Evolutionary conservation across 2,329 filamentous ascomycete species (phyloP), one percentile per base, ranked within the genome.

Genomic region (Stachybotrys elegans): DNA sequence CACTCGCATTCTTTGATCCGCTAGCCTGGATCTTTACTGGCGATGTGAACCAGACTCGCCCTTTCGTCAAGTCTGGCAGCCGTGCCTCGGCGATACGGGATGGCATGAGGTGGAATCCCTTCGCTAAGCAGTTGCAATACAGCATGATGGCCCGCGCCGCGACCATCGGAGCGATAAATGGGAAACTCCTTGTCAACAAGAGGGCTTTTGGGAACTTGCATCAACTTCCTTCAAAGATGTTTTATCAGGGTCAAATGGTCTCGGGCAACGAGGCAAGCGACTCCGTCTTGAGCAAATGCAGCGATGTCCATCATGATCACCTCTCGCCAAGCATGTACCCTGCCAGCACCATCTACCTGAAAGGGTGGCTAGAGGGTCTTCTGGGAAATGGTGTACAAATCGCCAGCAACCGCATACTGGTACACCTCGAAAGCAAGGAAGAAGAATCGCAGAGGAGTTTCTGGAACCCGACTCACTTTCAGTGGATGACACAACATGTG

Each of bases 11-110:
- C 22, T 73, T 66, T 38, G 58, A 61, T 3, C 70, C 71, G 0
- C 47, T 61, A 3, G 65, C 60, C 0, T 74, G 70, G 68, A 67
- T 75, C 3, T 65, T 72, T 37, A 69, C 68, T 0, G 71, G 71
- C 2, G 71, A 71, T 29, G 64, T 68, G n/a, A 62, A 68, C 1
- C 66, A 72, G 43, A 73, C 68, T 0, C 59, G 63, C 6, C 71
- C 71, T 0, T 74, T 65, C 21, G 63, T 71, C 17, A 61, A 66
- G 21, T 54, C 57, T 7, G 49, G 46, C 3, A 47, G 54, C 22
- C 47, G 40, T 11, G 48, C 47, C 0, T 53, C 53, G 6, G 49
- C 49, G 0, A 14, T 25, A 2, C 44, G 44, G 4, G 47, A 51
- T 7, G 56, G 56, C 0, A 27, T 61, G 0, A 53, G 48, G 9